These are phyloP conservation scores for Nannizziopsis barbatae DNA, from an alignment of 2,329 filamentous ascomycete genomes.

Conservation along the genomic window DNA sequence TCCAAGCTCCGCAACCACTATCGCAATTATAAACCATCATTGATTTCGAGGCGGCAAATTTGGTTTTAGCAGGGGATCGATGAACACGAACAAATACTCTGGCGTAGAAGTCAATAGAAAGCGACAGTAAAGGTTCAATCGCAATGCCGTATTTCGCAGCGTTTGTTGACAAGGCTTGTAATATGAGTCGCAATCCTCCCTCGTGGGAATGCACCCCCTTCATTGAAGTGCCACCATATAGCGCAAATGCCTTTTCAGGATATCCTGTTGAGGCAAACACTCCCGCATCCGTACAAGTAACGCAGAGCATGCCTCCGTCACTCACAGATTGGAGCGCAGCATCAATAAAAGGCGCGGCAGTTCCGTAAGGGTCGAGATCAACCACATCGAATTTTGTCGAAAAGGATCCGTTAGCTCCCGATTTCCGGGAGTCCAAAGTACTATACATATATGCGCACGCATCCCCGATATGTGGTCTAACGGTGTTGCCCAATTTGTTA, in stretches of 20 bases:
- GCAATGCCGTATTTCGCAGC: slow-evolving; percentile 76
- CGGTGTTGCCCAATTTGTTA: slow-evolving; percentile 61
- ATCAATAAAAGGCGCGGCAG: slow-evolving; percentile 84
- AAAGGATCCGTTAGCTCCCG: slow-evolving; percentile 25
- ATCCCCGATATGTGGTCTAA: slow-evolving; percentile 66
- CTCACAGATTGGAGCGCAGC: slow-evolving; percentile 75
- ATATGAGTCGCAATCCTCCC: slow-evolving; percentile 71
- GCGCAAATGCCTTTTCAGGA: slow-evolving; percentile 79
- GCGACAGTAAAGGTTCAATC: slow-evolving; percentile 79
- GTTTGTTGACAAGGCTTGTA: slow-evolving; percentile 68
- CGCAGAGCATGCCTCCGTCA: slow-evolving; percentile 81
- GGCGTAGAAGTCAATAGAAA: slow-evolving; percentile 93
- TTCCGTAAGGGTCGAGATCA: slow-evolving; percentile 92
- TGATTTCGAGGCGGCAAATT: slow-evolving; percentile 78
- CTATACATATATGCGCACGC: slow-evolving; percentile 87
- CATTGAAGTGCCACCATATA: slow-evolving; percentile 83
- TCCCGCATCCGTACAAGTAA: slow-evolving; percentile 92
- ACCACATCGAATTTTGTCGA: slow-evolving; percentile 73
- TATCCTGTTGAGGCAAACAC: slow-evolving; percentile 93
- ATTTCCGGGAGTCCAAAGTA: slow-evolving; percentile 39
- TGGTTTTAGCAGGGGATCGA: slow-evolving; percentile 73
- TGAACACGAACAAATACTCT: slow-evolving; percentile 76
- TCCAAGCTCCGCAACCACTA: slow-evolving; percentile 80
- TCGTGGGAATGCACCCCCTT: slow-evolving; percentile 84
- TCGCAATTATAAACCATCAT: slow-evolving; percentile 93